Evolutionary conservation across 495 filamentous ascomycete species (phyloP).

Genomic region (Tetracladium marchalianum): DNA sequence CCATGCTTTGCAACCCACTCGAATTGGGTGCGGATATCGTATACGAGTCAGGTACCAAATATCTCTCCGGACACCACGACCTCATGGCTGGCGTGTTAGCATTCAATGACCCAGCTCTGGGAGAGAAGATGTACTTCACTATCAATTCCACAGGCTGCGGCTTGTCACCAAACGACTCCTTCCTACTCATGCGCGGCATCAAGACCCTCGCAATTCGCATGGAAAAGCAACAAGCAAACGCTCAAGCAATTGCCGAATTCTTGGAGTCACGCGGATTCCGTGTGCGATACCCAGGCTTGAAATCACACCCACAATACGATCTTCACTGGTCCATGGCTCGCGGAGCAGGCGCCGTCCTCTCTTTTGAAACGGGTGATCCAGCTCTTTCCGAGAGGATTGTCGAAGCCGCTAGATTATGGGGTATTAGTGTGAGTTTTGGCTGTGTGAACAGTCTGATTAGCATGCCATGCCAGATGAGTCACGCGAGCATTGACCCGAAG

Average conservation of each 20-base stretch:
- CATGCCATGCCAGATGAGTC: constrained; percentile 99
- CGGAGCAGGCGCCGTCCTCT: constrained; percentile 86
- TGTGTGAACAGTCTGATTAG: constrained; percentile 98
- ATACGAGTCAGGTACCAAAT: constrained; percentile 96
- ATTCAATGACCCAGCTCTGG: constrained; percentile 68
- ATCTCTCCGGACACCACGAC: constrained; percentile 95
- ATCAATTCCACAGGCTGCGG: constrained; percentile 95
- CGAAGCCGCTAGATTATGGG: constrained; percentile 83
- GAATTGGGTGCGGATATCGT: constrained; percentile 92
- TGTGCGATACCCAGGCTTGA: constrained; percentile 88
- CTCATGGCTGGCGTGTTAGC: constrained; percentile 97
- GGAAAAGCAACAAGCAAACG: constrained; percentile 94
- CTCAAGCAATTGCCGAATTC: constrained; percentile 83
- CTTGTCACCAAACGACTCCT: constrained; percentile 87
- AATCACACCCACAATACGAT: constrained; percentile 92
- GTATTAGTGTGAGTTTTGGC: constrained; percentile 92
- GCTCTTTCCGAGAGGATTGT: constrained; percentile 82
- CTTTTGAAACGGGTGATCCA: constrained; percentile 88
- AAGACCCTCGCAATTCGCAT: constrained; percentile 96
- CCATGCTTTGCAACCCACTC: constrained; percentile 81
- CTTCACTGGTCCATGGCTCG: constrained; percentile 91
- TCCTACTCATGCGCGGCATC: constrained; percentile 85
- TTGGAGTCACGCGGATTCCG: constrained; percentile 86
- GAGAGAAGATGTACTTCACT: constrained; percentile 87
- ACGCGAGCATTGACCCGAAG: constrained; percentile 95